Evolutionary conservation across 2,329 filamentous ascomycete species (phyloP), one percentile per base, ranked within the genome.

Genomic region (Cadophora gregata): DNA sequence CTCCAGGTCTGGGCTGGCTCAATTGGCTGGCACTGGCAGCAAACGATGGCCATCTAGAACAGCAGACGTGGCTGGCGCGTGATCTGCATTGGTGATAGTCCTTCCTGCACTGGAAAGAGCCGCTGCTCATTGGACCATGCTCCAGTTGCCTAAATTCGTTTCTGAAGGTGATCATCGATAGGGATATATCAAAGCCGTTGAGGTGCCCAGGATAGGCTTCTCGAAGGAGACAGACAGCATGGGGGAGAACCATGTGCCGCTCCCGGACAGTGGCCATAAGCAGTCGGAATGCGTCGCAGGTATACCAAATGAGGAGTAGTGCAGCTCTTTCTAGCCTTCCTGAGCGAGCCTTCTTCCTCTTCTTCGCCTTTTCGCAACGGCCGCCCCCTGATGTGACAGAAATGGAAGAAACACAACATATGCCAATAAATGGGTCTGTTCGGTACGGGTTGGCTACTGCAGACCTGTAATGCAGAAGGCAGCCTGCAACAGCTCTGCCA

Each of bases 41-140:
- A 59, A 66, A 6, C 67, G 64, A 69, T 62, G 62, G 27, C 58
- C 58, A 65, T 69, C 70, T 71, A 65, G 66, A 71, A 70, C 64
- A 60, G 70, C 70, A 63, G 69, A 70, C 63, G 71, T 74, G 73
- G 74, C 72, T 71, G 73, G 72, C 74, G 73, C 71, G 71, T 75
- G 74, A 75, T 75, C 71, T 73, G 50, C 66, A 73, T 72, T 73
- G 59, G 73, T 70, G 69, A 69, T 68, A 68, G 68, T 58, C 63
- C 66, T 64, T n/a, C 42, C 58, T 62, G 61, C 62, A 51, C 25
- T 25, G 56, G 48, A 51, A 50, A 47, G 48, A 38, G 42, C 3
- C 27, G 53, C 29, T 51, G 59, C 59, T 58, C 38, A 67, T 68
- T 72, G 70, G 67, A 24, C 59, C 53, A 42, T 61, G 50, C 55